These are phyloP conservation scores for Xylaria intraflava DNA, from an alignment of 495 filamentous ascomycete genomes.

Conservation along the genomic window DNA sequence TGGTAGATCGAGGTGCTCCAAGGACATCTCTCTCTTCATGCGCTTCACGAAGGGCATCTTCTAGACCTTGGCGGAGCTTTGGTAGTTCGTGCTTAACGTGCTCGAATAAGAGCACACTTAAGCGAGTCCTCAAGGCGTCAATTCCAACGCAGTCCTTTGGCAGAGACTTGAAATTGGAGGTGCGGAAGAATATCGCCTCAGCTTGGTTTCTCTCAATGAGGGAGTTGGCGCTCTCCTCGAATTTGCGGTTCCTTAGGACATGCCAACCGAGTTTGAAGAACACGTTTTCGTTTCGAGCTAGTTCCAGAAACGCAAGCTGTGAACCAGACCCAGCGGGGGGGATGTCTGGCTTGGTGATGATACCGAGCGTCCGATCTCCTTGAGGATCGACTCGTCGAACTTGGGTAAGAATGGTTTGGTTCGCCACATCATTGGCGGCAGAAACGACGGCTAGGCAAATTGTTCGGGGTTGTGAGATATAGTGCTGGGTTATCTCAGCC, in stretches of 20 bases:
- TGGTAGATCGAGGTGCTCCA: constrained; percentile 9
- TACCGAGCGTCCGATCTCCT: constrained; percentile 39
- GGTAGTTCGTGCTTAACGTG: constrained; percentile 19
- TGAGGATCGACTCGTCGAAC: constrained; percentile 32
- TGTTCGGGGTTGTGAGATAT: constrained; percentile 39
- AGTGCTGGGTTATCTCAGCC: constrained; percentile 34
- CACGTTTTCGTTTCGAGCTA: constrained; percentile 35
- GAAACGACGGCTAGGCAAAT: constrained; percentile 43
- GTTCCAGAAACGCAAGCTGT: constrained; percentile 31
- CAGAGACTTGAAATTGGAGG: background rate
- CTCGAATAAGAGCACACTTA: constrained; percentile 14
- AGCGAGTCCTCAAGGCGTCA: constrained; percentile 7
- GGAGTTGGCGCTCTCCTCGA: background rate
- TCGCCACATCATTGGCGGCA: constrained; percentile 40
- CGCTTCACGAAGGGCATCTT: background rate
- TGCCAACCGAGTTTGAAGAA: constrained; percentile 41
- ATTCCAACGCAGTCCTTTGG: background rate
- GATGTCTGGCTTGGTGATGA: constrained; percentile 53
- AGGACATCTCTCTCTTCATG: constrained; percentile 8
- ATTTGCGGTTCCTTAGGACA: constrained; percentile 35
- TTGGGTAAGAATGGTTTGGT: constrained; percentile 35
- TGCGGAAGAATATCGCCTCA: constrained; percentile 3
- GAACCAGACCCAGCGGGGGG: constrained; percentile 29
- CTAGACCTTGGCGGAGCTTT: constrained; percentile 11
- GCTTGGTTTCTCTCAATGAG: background rate